Conservation (phyloP, 2,329 filamentous ascomycete species). For the Penicillium sp. region DNA sequence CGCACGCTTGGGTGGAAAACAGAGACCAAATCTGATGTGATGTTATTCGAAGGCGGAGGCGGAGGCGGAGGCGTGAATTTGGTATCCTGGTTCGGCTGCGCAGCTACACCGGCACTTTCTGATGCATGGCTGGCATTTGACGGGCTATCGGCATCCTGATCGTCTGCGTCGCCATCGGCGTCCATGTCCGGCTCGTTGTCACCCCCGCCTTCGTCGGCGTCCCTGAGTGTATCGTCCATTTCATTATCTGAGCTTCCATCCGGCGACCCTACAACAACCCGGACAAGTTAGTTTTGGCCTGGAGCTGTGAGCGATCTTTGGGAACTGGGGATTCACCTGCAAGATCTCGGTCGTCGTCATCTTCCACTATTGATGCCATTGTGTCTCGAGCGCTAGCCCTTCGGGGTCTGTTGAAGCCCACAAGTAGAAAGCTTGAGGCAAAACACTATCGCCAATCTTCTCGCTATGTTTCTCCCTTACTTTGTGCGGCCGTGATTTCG, state of each 20-base stretch:
- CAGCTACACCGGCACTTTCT: constrained; percentile 38
- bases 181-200: constrained; percentile 44
- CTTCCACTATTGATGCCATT: constrained; percentile 44
- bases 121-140: constrained; percentile 48
- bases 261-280: constrained; percentile 47
- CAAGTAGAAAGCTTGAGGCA: not conserved
- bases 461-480: constrained; percentile 1
- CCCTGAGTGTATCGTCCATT: constrained; percentile 51
- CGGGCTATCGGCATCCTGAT: constrained; percentile 44
- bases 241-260: constrained; percentile 56
- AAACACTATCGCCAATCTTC: not conserved
- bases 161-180: constrained; percentile 39
- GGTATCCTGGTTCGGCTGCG: constrained; percentile 54
- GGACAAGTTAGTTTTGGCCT: constrained; percentile 12
- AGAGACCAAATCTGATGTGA: constrained; percentile 40
- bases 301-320: not conserved
- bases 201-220: constrained; percentile 47
- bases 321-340: constrained; percentile 35
- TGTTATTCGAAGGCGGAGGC: constrained; percentile 47
- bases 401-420: not conserved
- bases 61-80: constrained; percentile 54
- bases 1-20: constrained; percentile 68
- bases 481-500: not conserved
- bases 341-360: constrained; percentile 50
- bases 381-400: not conserved